A percentile compares a stretch with the other conserved stretches of the same genome.
These are phyloP conservation scores for Fusarium drepaniforme DNA, from an alignment of 2,329 filamentous ascomycete genomes.

Conservation along the genomic window DNA sequence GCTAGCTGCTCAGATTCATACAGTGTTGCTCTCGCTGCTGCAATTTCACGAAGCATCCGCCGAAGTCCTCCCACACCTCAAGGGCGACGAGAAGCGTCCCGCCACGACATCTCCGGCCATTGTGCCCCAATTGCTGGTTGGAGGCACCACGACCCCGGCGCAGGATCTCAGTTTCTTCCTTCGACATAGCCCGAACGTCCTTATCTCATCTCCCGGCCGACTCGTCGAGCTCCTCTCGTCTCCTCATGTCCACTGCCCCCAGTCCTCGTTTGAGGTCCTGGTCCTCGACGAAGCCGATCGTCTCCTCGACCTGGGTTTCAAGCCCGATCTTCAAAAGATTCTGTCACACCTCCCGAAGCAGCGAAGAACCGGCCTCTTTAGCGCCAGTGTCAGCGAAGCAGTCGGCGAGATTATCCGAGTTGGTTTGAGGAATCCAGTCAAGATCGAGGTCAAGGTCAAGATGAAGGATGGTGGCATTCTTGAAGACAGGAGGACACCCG, in stretches of 20 bases:
- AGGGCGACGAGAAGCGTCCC: slow-evolving; percentile 68
- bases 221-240: slow-evolving; percentile 89
- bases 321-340: slow-evolving; percentile 89
- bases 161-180: slow-evolving; percentile 91
- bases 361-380: slow-evolving; percentile 91
- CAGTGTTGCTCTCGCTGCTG: slow-evolving; percentile 81
- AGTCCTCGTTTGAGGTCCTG: slow-evolving; percentile 90
- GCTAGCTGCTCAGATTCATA: slow-evolving; percentile 89
- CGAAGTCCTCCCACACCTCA: slow-evolving; percentile 67
- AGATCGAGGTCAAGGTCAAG: slow-evolving; percentile 94
- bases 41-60: slow-evolving; percentile 87
- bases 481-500: slow-evolving; percentile 89
- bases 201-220: slow-evolving; percentile 91
- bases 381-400: slow-evolving; percentile 94
- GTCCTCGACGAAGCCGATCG: slow-evolving; percentile 96
- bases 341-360: slow-evolving; percentile 90
- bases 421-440: slow-evolving; percentile 92
- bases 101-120: slow-evolving; percentile 64
- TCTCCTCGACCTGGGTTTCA: slow-evolving; percentile 93
- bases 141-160: slow-evolving; percentile 81
- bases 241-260: slow-evolving; percentile 87
- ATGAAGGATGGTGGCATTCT: slow-evolving; percentile 72
- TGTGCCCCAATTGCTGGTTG: slow-evolving; percentile 89
- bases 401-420: slow-evolving; percentile 94
- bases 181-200: slow-evolving; percentile 85